Base-by-base conservation (phyloP, 768 basidiomycete genomes). In the Tulasnella sp. region DNA sequence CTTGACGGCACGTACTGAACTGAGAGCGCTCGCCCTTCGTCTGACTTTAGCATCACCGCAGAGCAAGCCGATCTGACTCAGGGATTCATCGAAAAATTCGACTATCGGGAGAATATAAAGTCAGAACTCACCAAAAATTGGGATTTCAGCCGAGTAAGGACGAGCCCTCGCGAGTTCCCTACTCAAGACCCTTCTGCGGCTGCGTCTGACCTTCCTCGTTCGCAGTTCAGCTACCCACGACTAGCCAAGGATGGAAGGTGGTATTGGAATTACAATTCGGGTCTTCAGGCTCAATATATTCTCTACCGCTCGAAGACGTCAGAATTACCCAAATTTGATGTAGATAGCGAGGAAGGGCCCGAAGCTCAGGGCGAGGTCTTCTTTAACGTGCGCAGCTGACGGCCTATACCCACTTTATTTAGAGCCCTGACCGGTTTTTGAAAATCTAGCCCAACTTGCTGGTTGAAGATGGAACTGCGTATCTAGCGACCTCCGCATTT, bases 191-290 rank as follows among this genome's bases (percentile, higher is more conserved):
- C n/a, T n/a, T n/a, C n/a, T n/a, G n/a, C n/a, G n/a, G n/a, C n/a
- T n/a, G n/a, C n/a, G n/a, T n/a, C n/a, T n/a, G n/a, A n/a, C n/a
- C 5, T 8, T 38, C 16, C 1, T 8, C 62, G 9, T 38, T 14
- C 3, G 48, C 83, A 93, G 92, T 93, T 93, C 84, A 89, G 89
- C 31, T 85, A 90, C 0, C 94, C 94, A 0, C 81, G 83, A 12
- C 84, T 92, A 76, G 89, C 90, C 80, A 86, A 90, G 21, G 93
- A 94, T 82, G 89, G 88, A 21, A 89, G 88, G 72, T 95, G 93
- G 91, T 96, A 95, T 82, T 94, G 93, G 92, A 89, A 88, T 82
- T 89, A 92, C 83, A 94, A 95, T 85, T 91, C 89, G 76, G 94
- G 94, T 39, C 88, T 95, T 36, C 91, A 94, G 81, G 87, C 92